Base-by-base conservation (phyloP, 257 asterid species). In the Marsdenia floribunda region DNA sequence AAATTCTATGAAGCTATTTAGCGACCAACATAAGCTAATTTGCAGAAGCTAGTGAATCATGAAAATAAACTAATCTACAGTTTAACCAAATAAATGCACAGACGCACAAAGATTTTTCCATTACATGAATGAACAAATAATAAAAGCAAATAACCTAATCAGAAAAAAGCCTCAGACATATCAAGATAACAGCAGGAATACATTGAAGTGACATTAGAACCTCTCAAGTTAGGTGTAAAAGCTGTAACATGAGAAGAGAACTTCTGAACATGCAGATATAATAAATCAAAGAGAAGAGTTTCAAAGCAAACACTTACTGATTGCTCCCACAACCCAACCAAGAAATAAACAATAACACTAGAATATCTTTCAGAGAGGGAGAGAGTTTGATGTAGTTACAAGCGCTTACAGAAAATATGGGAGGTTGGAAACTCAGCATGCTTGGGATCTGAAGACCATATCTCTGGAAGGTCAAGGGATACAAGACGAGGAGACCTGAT, bases 391-490 rank as follows among this genome's bases (percentile, higher is more conserved):
- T 35, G 37, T 40, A 29, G 54, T 53, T 69, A 52, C 33, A 59
- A 1, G 35, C 66, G 60, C 73, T 80, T 75, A 76, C 88, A 21
- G 64, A 76, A 74, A 76, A 84, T 83, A 74, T 50, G 61, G 75
- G 24, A 24, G 47, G 83, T 49, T 5, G 78, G 72, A 46, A 33
- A 75, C 11, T 80, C 76, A 69, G 80, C 73, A 38, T 70, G 73
- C 68, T 75, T 71, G 38, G 81, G 72, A 67, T 37, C 47, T 29
- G 85, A 77, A 82, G 82, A 75, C 91, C 93, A 91, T 19, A 83
- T 70, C 74, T 91, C 96, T 5, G 78, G 83, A 77, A 75, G 76
- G 83, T 91, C 96, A 73, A 91, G 87, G 29, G 92, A 90, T 72
- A 72, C 79, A 76, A 90, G 92, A 74, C 86, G 53, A 21, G 96